Evolutionary conservation across 768 basidiomycete genomes (phyloP).

Genomic region (Lentinula guzmanii): DNA sequence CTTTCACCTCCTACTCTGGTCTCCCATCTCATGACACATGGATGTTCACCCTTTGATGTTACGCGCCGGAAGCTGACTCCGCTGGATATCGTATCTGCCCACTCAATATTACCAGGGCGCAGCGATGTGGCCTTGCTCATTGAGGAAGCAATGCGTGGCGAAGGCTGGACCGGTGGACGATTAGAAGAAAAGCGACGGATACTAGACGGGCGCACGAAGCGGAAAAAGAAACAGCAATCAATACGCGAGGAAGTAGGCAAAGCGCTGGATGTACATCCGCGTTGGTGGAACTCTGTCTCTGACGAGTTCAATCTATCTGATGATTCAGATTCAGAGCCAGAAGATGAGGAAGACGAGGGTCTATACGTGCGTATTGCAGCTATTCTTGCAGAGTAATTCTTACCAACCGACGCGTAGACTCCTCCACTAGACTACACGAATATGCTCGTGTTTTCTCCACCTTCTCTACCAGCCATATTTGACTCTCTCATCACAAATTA

Average conservation of each 20-base stretch:
- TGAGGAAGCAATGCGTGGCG: conserved; percentile 81
- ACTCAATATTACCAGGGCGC: conserved; percentile 74
- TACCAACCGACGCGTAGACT: conserved; percentile 40
- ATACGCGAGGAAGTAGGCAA: conserved; percentile 55
- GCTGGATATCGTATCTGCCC: conserved; percentile 84
- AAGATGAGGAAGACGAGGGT: conserved; percentile 44
- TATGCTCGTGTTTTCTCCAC: conserved; percentile 92
- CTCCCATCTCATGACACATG: conserved; percentile 88
- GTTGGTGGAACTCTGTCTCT: conserved; percentile 62
- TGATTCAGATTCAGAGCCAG: conserved; percentile 35
- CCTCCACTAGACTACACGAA: conserved; percentile 71
- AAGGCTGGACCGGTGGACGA: conserved; percentile 75
- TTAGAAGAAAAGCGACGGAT: conserved; percentile 63
- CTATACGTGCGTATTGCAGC: conserved; percentile 34
- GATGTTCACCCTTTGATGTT: conserved; percentile 74
- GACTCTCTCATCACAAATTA: conserved; percentile 77
- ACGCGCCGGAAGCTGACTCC: conserved; percentile 81
- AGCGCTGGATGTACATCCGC: conserved; percentile 47
- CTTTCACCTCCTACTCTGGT: conserved; percentile 86
- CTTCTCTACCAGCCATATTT: conserved; percentile 70
- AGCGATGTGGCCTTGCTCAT: conserved; percentile 84
- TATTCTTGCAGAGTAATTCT: not conserved
- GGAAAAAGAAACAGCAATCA: conserved; percentile 44
- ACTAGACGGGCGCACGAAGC: conserved; percentile 52
- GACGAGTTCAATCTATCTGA: conserved; percentile 22